Base-by-base conservation (phyloP, 1,139 yeast species). In the Suhomyces atakaporum region DNA sequence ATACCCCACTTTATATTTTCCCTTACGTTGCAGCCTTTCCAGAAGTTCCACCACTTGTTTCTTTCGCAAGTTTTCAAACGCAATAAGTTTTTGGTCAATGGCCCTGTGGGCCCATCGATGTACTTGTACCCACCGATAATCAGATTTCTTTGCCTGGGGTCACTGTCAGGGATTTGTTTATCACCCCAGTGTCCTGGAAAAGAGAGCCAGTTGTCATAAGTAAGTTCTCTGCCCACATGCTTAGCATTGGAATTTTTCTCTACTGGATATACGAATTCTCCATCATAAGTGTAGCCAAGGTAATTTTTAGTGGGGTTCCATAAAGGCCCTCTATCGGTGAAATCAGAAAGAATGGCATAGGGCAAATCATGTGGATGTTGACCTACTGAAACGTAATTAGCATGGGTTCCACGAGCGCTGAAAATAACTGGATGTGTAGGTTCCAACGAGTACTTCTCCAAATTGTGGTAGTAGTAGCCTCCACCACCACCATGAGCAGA, bases 401-500 rank as follows among this genome's bases (percentile, higher is more conserved):
- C 97, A 62, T 92, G 98, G 0, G 98, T 92, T 0, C 98, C 98
- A 45, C 96, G 69, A 0, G 97, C 97, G 25, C 95, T 79, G 58
- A 85, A 92, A 2, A 92, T 75, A 11, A 89, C 74, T 0, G 97
- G 97, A 45, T 71, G 75, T 36, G 50, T 64, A 3, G 62, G 54
- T 33, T 69, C 69, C 9, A 62, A 44, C 36, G 77, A 79, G 39
- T 75, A 74, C 53, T 84, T 85, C 53, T 89, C 96, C 44, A 89
- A 63, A 19, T 88, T 84, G 16, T 76, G 70, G 56, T 81, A 90
- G 47, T 74, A 73, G 58, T 84, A 92, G 0, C 96, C 97, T 15
- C 90, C 84, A 3, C 98, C 98, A 8, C 97, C 97, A 1, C 97
- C 96, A 61, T 92, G 98, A 1, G 97, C 97, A 20, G 95, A 84